Percentiles rank a stretch among this genome's conserved stretches.
Evolutionary conservation across 805 yeast genomes (phyloP).

Genomic region (Pichia cephalocereana): DNA sequence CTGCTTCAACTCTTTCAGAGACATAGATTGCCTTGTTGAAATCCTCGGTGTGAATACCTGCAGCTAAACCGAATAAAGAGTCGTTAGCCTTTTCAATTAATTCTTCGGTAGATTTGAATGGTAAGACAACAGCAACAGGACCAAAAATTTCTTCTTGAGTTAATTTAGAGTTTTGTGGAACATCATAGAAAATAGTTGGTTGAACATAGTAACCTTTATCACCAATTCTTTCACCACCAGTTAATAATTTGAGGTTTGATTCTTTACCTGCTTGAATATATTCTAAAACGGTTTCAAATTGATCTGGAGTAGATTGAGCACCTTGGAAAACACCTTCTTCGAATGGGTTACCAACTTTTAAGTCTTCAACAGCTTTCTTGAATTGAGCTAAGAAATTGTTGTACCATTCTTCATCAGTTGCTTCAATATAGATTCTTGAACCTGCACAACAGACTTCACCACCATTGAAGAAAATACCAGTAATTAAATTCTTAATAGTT

Average conservation of each 20-base stretch:
- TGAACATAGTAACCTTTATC: slow-evolving; percentile 60
- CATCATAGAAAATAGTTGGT: slow-evolving; percentile 71
- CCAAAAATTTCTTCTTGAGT: slow-evolving; percentile 74
- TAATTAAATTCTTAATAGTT: slow-evolving; percentile 39
- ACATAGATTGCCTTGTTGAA: slow-evolving; percentile 54
- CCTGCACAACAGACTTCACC: slow-evolving; percentile 84
- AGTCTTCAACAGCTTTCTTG: slow-evolving; percentile 45
- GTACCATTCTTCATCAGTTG: slow-evolving; percentile 40
- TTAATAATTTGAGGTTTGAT: slow-evolving; percentile 56
- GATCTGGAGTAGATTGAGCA: slow-evolving; percentile 66
- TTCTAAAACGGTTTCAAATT: slow-evolving; percentile 58
- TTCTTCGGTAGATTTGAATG: slow-evolving; percentile 60
- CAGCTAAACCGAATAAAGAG: slow-evolving; percentile 71
- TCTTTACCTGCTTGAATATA: slow-evolving; percentile 59
- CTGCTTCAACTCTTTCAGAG: slow-evolving; percentile 57
- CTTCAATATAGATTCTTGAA: slow-evolving; percentile 70
- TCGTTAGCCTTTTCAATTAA: slow-evolving; percentile 58
- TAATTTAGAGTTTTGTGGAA: slow-evolving; percentile 50
- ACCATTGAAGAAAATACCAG: slow-evolving; percentile 70
- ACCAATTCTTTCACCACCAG: slow-evolving; percentile 64
- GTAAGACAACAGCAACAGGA: slow-evolving; percentile 65
- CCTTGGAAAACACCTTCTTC: slow-evolving; percentile 62
- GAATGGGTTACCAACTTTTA: slow-evolving; percentile 72
- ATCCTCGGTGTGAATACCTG: slow-evolving; percentile 65
- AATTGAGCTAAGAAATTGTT: slow-evolving; percentile 52